These are phyloP conservation scores for Cardamine chenopodiifolia DNA, from an alignment of 345 rosid species.

Conservation along the genomic window DNA sequence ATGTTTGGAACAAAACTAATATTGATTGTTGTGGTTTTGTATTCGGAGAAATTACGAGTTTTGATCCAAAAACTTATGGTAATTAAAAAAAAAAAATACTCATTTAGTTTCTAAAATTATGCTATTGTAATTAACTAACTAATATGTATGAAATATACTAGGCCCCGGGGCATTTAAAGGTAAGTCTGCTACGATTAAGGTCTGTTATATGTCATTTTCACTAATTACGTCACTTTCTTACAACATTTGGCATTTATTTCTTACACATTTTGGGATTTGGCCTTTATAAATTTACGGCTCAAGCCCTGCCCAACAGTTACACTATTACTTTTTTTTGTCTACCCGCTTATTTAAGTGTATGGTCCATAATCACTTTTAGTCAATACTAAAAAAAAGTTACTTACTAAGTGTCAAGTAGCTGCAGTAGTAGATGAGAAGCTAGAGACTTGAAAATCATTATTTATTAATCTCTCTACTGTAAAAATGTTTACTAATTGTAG, in stretches of 20 bases:
- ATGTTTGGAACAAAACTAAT: too few relatives aligned
- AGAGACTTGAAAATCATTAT: too few relatives aligned
- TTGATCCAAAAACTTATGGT: too few relatives aligned
- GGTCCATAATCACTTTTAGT: slow-evolving; percentile 36
- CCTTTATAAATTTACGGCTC: too few relatives aligned
- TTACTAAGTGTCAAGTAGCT: slow-evolving; percentile 34
- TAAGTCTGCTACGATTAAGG: slow-evolving; percentile 10
- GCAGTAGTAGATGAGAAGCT: slow-evolving; percentile 27
- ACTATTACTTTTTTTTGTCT: too few relatives aligned
- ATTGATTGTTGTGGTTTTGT: too few relatives aligned
- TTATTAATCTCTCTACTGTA: too few relatives aligned
- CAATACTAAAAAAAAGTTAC: slow-evolving; percentile 12
- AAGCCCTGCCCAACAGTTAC: too few relatives aligned
- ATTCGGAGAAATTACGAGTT: too few relatives aligned
- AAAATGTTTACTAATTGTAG: slow-evolving; percentile 38
- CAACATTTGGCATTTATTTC: neutral
- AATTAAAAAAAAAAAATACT: too few relatives aligned
- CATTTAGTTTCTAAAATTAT: slow-evolving; percentile 4
- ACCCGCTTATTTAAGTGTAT: too few relatives aligned
- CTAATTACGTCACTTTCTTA: neutral
- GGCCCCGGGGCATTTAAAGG: slow-evolving; percentile 18
- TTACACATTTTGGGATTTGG: neutral
- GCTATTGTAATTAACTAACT: neutral
- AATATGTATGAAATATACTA: neutral
- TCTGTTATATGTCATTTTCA: slow-evolving; percentile 29